phyloP scores from a whole-genome alignment of 495 filamentous ascomycete genomes.

The Aspergillus sparsus region DNA sequence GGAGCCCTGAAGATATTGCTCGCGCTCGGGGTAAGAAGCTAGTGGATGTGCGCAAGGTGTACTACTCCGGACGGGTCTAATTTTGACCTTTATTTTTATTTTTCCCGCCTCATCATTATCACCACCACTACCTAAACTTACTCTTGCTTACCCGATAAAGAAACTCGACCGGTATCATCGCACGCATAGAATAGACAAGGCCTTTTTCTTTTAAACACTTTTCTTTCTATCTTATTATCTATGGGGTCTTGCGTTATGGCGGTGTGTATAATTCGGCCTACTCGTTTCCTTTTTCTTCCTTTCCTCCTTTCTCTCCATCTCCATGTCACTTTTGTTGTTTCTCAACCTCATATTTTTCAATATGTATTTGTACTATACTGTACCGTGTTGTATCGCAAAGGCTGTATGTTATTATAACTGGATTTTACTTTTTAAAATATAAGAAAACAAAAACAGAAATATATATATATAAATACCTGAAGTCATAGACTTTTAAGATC shows the following conservation, averaged over 20 bases:
- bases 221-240: slow-evolving; percentile 10
- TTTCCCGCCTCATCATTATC: slow-evolving; percentile 5
- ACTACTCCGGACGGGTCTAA: slow-evolving; percentile 78
- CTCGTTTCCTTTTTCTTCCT: slow-evolving; percentile 21
- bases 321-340: slow-evolving; percentile 28
- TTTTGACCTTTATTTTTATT: slow-evolving; percentile 1
- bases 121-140: too few species aligned
- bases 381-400: background rate
- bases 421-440: too few species aligned
- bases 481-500: too few species aligned
- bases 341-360: slow-evolving; percentile 17
- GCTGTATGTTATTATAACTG: too few species aligned
- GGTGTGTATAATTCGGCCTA: slow-evolving; percentile 41
- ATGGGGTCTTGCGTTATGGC: slow-evolving; percentile 22
- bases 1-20: slow-evolving; percentile 84
- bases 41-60: slow-evolving; percentile 94
- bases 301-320: slow-evolving; percentile 26
- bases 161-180: slow-evolving; percentile 24
- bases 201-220: background rate
- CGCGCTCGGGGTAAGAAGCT: slow-evolving; percentile 86
- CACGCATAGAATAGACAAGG: slow-evolving; percentile 2
- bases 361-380: slow-evolving; percentile 14
- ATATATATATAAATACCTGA: too few species aligned
- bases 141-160: too few species aligned
- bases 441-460: too few species aligned